Base-by-base conservation (phyloP, 148 eudicot genomes). In the Rhododendron simsii region DNA sequence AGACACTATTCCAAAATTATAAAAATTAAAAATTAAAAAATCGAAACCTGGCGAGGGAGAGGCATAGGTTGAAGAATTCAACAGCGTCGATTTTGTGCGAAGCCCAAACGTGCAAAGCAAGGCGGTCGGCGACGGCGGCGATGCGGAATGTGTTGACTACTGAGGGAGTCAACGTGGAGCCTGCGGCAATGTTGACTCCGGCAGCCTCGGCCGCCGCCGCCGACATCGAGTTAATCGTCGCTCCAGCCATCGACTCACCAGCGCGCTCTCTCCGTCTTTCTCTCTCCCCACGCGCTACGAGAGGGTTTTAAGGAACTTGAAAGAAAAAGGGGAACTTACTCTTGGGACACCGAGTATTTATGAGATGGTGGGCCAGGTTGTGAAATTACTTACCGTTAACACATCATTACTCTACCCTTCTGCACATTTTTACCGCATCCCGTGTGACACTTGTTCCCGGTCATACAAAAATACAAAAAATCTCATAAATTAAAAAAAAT, bases 41-140 rank as follows among this genome's bases (percentile, higher is more conserved):
- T 53, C 8, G 47, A 37, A 8, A 89, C 93, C 91, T 88, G 80
- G 93, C 88, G 10, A 91, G 90, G 47, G 91, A 88, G 80, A 91
- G 91, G 87, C 93, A 91, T 86, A 88, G 91, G 71, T 86, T 89
- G 86, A 87, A 88, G 89, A 89, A 91, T 82, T 91, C 92, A 2
- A 33, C 57, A 33, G 61, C 2, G 50, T 89, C 90, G 69, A 26
- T 69, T 16, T 85, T 81, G 14, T 33, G 53, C 14, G 50, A 20
- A 41, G 15, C 30, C 75, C 76, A 71, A 39, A 91, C 50, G 77
- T 89, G 88, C 37, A 79, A 23, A 33, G 87, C 47, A 35, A 91
- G 87, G 11, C 89, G 89, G 33, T 87, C 89, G 12, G 84, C 81
- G 2, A 87, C 89, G 30, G 87, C 87, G 5, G 85, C n/a, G 47